A percentile compares a stretch with the other conserved stretches of the same genome.
These are phyloP conservation scores for Saccharum hybrid DNA, from an alignment of 202 grass and related monocot species.

Conservation along the genomic window DNA sequence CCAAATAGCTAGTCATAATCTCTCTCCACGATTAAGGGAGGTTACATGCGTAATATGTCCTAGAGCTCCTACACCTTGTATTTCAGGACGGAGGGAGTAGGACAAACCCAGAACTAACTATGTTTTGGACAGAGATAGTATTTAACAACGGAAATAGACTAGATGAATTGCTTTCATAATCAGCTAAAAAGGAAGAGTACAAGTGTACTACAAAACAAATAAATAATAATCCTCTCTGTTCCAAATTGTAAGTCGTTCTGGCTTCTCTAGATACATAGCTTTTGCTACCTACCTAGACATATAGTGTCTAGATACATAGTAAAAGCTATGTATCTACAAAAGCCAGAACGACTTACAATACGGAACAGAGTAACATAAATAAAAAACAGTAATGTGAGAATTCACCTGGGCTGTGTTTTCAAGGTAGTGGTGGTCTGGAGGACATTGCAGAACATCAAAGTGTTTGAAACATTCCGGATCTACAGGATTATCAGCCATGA, in stretches of 20 bases:
- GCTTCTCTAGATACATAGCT: background rate
- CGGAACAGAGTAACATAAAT: background rate
- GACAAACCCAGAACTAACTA: background rate
- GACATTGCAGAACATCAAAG: slow-evolving; percentile 85
- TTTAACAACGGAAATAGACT: background rate
- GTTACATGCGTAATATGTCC: background rate
- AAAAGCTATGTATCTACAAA: background rate
- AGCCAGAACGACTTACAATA: background rate
- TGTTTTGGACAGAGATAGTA: background rate
- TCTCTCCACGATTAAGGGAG: background rate
- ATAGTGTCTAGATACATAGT: background rate
- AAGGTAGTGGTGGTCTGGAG: slow-evolving; percentile 84
- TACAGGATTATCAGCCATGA: slow-evolving; percentile 42
- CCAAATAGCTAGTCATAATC: background rate
- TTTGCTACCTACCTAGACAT: background rate
- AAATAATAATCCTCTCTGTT: background rate
- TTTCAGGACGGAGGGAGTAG: background rate
- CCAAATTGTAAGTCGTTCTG: background rate
- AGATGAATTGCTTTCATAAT: background rate
- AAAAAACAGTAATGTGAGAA: slow-evolving; percentile 19
- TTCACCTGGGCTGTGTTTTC: slow-evolving; percentile 60
- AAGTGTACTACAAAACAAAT: background rate
- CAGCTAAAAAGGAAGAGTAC: background rate
- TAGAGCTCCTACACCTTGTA: background rate
- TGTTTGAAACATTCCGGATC: slow-evolving; percentile 74